phyloP scores from a whole-genome alignment of 495 filamentous ascomycete species.

The Parathielavia appendiculata region DNA sequence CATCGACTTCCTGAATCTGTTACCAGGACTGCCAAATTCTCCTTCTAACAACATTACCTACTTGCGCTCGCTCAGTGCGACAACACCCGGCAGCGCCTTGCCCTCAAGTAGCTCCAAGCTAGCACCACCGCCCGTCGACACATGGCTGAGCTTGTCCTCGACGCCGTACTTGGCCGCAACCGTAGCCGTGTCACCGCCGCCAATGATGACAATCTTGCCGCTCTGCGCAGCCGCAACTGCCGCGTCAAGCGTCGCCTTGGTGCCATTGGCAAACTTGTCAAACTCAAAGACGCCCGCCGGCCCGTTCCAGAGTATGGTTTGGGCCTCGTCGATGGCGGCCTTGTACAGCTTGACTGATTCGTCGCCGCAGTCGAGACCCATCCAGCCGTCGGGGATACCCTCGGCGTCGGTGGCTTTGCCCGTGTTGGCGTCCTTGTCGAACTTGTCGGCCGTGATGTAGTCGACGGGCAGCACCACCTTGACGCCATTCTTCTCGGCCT shows the following conservation, averaged over 20 bases:
- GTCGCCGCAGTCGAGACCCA: conserved; percentile 91
- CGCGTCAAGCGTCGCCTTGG: conserved; percentile 83
- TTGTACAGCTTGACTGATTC: conserved; percentile 82
- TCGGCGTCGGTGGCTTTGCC: conserved; percentile 79
- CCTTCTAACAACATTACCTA: conserved; percentile 10
- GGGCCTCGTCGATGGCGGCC: conserved; percentile 73
- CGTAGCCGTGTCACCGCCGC: conserved; percentile 95
- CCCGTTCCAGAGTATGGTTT: conserved; percentile 99
- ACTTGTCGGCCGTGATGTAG: conserved; percentile 95
- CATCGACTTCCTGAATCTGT: conserved; percentile 8
- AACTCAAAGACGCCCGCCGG: conserved; percentile 97
- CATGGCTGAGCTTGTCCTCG: conserved; percentile 95
- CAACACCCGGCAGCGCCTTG: conserved; percentile 92
- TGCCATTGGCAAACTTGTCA: conserved; percentile 85
- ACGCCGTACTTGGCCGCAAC: conserved; percentile 95
- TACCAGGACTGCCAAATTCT: neutral
- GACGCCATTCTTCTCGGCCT: conserved; percentile 94
- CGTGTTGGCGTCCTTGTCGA: conserved; percentile 74
- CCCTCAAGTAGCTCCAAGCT: conserved; percentile 95
- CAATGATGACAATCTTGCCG: conserved; percentile 94
- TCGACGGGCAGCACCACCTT: conserved; percentile 91
- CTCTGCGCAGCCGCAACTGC: conserved; percentile 70
- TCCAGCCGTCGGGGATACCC: conserved; percentile 93
- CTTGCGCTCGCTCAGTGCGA: conserved; percentile 75
- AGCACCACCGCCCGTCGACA: conserved; percentile 94